phyloP scores from a whole-genome alignment of 2,329 filamentous ascomycete genomes.

The Arthrobotrys sphaeroides region DNA sequence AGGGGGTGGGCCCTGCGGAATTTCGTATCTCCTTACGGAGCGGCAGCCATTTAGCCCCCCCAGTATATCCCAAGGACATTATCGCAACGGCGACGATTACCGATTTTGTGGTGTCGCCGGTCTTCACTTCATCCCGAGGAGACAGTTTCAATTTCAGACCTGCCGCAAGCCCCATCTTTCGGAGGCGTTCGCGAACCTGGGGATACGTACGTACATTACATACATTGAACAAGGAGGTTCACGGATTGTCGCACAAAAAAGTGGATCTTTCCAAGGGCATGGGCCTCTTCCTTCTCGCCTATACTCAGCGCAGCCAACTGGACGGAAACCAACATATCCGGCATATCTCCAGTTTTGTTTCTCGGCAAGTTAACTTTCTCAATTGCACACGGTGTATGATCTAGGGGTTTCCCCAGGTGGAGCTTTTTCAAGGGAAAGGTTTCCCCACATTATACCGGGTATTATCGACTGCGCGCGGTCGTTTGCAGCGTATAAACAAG shows the following conservation, averaged over 20 bases:
- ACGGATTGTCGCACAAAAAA: conserved; percentile 39
- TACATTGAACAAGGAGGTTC: conserved; percentile 3
- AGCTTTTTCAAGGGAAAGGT: not conserved
- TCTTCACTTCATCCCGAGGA: not conserved
- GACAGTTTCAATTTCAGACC: conserved; percentile 16
- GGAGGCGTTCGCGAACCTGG: not conserved
- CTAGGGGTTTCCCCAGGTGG: conserved; percentile 12
- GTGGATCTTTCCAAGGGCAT: conserved; percentile 21
- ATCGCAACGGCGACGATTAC: conserved; percentile 16
- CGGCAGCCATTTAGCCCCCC: not conserved
- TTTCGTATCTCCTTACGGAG: conserved; percentile 15
- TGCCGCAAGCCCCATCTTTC: conserved; percentile 1
- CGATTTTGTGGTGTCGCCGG: conserved; percentile 10
- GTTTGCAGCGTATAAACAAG: not conserved
- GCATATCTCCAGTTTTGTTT: conserved; percentile 9
- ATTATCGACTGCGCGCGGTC: conserved; percentile 6
- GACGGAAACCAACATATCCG: conserved; percentile 5
- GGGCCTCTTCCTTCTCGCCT: not conserved
- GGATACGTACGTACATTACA: not conserved
- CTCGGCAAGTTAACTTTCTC: not conserved
- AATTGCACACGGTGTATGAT: too few species aligned
- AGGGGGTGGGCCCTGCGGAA: conserved; percentile 3
- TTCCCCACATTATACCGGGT: conserved; percentile 26
- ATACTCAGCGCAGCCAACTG: not conserved
- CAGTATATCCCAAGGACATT: not conserved